Conservation (phyloP, 305 asterid species). For the Fraxinus paxiana region DNA sequence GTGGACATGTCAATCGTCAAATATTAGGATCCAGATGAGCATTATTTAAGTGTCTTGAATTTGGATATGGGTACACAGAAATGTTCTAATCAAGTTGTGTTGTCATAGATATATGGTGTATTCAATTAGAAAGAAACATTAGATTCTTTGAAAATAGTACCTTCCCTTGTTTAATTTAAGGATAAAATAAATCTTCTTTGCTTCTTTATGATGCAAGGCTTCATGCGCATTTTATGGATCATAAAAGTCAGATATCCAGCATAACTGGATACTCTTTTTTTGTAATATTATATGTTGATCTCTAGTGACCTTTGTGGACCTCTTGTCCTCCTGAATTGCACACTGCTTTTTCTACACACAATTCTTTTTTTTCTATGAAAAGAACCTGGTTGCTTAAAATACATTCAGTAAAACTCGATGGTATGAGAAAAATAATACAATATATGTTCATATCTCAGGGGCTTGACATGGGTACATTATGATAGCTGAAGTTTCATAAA, state of each 20-base stretch:
- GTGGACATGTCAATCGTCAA: not conserved
- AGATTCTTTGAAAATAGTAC: not conserved
- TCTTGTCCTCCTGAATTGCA: not conserved
- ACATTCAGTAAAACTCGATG: not conserved
- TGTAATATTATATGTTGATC: not conserved
- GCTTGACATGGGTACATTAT: not conserved
- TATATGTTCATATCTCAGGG: not conserved
- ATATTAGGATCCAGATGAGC: not conserved
- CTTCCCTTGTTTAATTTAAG: not conserved
- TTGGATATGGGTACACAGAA: not conserved
- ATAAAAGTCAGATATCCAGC: not conserved
- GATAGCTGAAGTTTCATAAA: not conserved
- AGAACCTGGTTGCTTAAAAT: conserved; percentile 2
- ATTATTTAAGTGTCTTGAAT: not conserved
- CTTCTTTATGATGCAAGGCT: not conserved
- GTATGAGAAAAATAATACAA: not conserved
- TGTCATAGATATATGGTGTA: not conserved
- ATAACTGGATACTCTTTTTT: not conserved
- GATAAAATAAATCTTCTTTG: not conserved
- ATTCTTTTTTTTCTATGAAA: not conserved
- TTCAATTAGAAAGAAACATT: not conserved
- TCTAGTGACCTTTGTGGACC: conserved; percentile 1
- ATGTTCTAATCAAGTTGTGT: not conserved
- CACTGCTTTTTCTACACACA: not conserved
- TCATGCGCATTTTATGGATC: not conserved